phyloP scores from a whole-genome alignment of 1,284 basidiomycete genomes.

The Tilletia indica region DNA sequence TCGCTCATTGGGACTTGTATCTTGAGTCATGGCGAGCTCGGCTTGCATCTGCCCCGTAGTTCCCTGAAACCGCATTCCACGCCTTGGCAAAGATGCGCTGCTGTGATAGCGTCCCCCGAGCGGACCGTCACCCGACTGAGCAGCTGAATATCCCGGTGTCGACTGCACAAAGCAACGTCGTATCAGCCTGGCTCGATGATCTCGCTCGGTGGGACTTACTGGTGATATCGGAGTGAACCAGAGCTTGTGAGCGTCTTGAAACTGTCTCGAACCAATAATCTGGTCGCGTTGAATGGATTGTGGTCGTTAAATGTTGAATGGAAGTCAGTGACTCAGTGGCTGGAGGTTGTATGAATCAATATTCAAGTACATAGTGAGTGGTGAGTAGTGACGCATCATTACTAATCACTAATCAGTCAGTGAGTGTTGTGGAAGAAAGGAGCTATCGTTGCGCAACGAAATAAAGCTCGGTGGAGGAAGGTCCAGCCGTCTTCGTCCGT shows the following conservation, averaged over 20 bases:
- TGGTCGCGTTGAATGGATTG: no score
- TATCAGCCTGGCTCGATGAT: conserved; percentile 74
- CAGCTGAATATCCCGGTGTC: conserved; percentile 69
- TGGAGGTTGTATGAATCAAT: no score
- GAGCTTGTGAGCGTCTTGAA: conserved; percentile 89
- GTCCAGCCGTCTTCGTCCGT: no score
- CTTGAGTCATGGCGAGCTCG: conserved; percentile 72
- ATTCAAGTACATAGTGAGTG: no score
- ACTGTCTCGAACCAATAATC: no score
- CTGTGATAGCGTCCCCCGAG: conserved; percentile 59
- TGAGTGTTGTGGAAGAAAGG: no score
- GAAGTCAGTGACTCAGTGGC: no score
- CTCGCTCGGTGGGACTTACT: conserved; percentile 82
- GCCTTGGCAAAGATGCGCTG: conserved; percentile 91
- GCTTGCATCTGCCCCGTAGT: conserved; percentile 88
- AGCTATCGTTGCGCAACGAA: no score
- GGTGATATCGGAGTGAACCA: conserved; percentile 91
- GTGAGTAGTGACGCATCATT: no score
- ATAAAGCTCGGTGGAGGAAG: no score
- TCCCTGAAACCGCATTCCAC: conserved; percentile 89
- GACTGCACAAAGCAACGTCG: conserved; percentile 84
- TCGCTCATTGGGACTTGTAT: conserved; percentile 71
- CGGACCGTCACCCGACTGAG: conserved; percentile 57
- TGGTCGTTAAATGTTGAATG: no score
- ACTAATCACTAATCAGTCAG: no score